Conservation (phyloP, 208 protist species). For the Endotrypanum monterogeii region DNA sequence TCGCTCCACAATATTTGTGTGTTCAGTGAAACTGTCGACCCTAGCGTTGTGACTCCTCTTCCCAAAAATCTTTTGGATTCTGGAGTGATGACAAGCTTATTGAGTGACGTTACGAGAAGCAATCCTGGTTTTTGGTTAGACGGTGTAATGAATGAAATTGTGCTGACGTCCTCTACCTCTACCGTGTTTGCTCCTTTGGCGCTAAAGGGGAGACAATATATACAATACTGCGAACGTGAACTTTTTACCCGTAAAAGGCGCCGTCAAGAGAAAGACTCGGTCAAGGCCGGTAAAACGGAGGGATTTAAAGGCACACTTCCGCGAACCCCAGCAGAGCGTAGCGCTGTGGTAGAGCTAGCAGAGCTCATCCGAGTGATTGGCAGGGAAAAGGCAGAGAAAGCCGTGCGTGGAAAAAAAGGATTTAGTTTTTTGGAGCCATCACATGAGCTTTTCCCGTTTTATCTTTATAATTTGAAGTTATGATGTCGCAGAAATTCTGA, state of each 20-base stretch:
- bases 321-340: slow-evolving; percentile 51
- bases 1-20: slow-evolving; percentile 76
- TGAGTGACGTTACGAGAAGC: slow-evolving; percentile 31
- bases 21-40: slow-evolving; percentile 54
- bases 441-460: slow-evolving; percentile 75
- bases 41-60: slow-evolving; percentile 48
- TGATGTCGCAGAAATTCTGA: slow-evolving; percentile 6
- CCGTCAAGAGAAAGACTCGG: slow-evolving; percentile 25
- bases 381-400: slow-evolving; percentile 66
- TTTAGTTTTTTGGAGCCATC: slow-evolving; percentile 79
- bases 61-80: slow-evolving; percentile 60
- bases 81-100: slow-evolving; percentile 51
- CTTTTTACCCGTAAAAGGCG: slow-evolving; percentile 45
- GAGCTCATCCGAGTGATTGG: slow-evolving; percentile 60
- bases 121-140: slow-evolving; percentile 77
- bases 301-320: slow-evolving; percentile 43
- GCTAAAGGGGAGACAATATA: slow-evolving; percentile 40
- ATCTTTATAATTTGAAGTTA: slow-evolving; percentile 52
- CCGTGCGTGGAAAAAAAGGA: slow-evolving; percentile 68
- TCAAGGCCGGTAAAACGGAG: slow-evolving; percentile 22
- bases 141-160: slow-evolving; percentile 47
- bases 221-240: slow-evolving; percentile 54
- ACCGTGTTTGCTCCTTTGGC: slow-evolving; percentile 53
- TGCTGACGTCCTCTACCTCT: slow-evolving; percentile 40
- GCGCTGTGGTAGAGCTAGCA: slow-evolving; percentile 70